phyloP scores from a whole-genome alignment of 2,329 filamentous ascomycete species.

The Trichophyton rubrum region DNA sequence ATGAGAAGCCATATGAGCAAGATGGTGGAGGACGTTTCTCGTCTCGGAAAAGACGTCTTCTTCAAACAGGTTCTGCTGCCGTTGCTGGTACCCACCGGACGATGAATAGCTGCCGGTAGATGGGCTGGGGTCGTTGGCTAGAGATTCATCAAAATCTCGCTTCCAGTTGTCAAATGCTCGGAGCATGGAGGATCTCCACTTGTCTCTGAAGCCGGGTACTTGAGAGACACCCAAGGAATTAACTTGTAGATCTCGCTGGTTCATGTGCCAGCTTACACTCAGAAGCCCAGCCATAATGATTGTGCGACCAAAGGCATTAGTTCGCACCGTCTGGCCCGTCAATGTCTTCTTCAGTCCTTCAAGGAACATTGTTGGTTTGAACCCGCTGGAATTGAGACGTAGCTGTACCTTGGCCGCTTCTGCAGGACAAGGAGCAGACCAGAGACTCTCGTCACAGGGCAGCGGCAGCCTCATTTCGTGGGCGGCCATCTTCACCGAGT shows the following conservation, averaged over 20 bases:
- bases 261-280: conserved; percentile 95
- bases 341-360: conserved; percentile 84
- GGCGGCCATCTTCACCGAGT: conserved; percentile 91
- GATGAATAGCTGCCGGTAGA: conserved; percentile 11
- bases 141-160: conserved; percentile 71
- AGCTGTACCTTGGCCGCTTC: conserved; percentile 78
- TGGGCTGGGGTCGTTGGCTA: conserved; percentile 44
- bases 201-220: conserved; percentile 73
- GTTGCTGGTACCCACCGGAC: conserved; percentile 15
- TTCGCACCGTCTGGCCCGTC: conserved; percentile 71
- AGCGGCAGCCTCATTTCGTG: conserved; percentile 86
- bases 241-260: conserved; percentile 85
- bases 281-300: conserved; percentile 89
- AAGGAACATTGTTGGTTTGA: conserved; percentile 75
- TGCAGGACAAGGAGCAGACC: conserved; percentile 76
- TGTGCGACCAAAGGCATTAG: conserved; percentile 84
- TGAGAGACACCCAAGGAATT: conserved; percentile 70
- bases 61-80: conserved; percentile 24
- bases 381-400: conserved; percentile 64
- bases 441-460: conserved; percentile 84
- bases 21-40: conserved; percentile 75
- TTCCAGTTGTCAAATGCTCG: conserved; percentile 92
- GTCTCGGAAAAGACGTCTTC: conserved; percentile 73
- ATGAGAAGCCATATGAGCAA: conserved; percentile 97
- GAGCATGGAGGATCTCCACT: conserved; percentile 77